Base-by-base conservation (phyloP, 441 rosid genomes). In the Manihot esculenta region DNA sequence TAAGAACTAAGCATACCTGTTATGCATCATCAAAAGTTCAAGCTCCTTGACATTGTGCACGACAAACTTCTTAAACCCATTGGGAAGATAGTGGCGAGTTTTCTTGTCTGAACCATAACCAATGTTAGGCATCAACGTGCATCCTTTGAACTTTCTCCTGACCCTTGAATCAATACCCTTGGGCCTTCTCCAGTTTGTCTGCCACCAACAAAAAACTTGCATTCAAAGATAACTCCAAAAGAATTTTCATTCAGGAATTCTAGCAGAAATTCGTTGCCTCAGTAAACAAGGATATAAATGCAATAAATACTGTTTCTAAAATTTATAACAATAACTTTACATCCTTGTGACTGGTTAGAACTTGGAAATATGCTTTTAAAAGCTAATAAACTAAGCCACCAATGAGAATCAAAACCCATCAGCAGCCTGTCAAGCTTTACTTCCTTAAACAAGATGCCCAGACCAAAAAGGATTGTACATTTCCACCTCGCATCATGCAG, bases 161-260 rank as follows among this genome's bases (percentile, higher is more conserved):
- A 87, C 92, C 68, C 95, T 88, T 10, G 95, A 89, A 77, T 89
- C 92, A 71, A 87, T 89, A 83, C 92, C 92, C 88, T 89, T 87
- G 0, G 94, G 92, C 83, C 92, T 84, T 50, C 89, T 61, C 92
- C 92, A 89, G 79, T 64, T 89, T 55, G 68, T 27, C 92, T 89
- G 81, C 54, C 47, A 69, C 13, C 67, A 71, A 71, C 54, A 38
- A 59, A n/a, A 64, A 49, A 10, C 30, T 23, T 3, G 0, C 0
- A 33, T 56, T 56, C 15, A 54, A 13, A 24, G 13, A 21, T 35
- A 35, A 35, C 3, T 35, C 41, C 41, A 35, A 30, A 30, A 4
- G 4, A 30, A 1, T 30, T 30, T 30, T 4, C n/a, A n/a, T n/a
- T n/a, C n/a, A n/a, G n/a, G n/a, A n/a, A 30, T 30, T 30, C 33